These are phyloP conservation scores for Xanthoconium purpureum DNA, from an alignment of 768 basidiomycete species.

Conservation along the genomic window DNA sequence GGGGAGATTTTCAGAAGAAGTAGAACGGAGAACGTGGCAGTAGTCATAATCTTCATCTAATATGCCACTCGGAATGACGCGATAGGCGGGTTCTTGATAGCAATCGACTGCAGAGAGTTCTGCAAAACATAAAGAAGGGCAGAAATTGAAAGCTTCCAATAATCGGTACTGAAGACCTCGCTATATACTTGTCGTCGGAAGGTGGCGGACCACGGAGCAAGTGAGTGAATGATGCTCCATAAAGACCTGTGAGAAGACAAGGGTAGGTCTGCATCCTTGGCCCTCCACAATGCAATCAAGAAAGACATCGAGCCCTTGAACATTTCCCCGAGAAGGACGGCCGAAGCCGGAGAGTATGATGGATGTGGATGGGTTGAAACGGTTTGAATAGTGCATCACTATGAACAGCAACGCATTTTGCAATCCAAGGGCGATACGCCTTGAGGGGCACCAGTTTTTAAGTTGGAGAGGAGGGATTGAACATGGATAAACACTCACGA, in stretches of 20 bases:
- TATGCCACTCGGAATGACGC: conserved; percentile 98
- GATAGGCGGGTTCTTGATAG: conserved; percentile 90
- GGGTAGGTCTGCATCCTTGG: conserved; percentile 42
- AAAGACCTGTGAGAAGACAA: conserved; percentile 42
- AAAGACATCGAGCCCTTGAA: conserved; percentile 93
- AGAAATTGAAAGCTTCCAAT: conserved; percentile 97
- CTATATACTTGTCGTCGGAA: conserved; percentile 57
- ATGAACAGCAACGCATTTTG: conserved; percentile 96
- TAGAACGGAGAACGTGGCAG: conserved; percentile 86
- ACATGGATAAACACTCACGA: conserved; percentile 51
- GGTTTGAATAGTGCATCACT: conserved; percentile 98
- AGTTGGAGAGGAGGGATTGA: not conserved
- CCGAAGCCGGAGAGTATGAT: conserved; percentile 90
- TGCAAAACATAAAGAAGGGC: conserved; percentile 93
- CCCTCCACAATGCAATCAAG: conserved; percentile 67
- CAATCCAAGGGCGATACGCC: conserved; percentile 81
- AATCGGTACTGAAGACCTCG: conserved; percentile 86
- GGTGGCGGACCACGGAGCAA: conserved; percentile 46
- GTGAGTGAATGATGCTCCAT: conserved; percentile 32
- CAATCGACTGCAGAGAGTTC: conserved; percentile 96
- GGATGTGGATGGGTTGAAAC: conserved; percentile 74
- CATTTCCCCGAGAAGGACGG: conserved; percentile 92
- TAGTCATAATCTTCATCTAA: conserved; percentile 98
- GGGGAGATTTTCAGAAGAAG: conserved; percentile 74
- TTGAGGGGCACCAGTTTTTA: conserved; percentile 26